Base-by-base conservation (phyloP, 345 rosid genomes). In the Noccaea caerulescens region DNA sequence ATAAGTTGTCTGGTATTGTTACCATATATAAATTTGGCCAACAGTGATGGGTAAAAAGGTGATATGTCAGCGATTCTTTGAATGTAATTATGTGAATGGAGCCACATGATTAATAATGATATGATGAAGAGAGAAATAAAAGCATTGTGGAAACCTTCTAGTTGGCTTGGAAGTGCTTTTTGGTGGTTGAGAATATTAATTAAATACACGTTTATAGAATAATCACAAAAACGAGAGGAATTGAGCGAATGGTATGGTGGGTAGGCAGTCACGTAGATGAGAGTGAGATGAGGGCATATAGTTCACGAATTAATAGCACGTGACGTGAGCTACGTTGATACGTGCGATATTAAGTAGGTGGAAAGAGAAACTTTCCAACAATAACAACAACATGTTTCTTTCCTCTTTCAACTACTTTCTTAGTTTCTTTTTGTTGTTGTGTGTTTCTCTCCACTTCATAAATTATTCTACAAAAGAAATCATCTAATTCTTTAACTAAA, bases 281-380 rank as follows among this genome's bases (percentile, higher is more conserved):
- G 69, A 1, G 23, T 20, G 23, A 20, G 23, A 20, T 20, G 23
- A 1, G 62, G 5, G 51, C 11, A 39, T 14, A 12, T 4, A 14
- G 51, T 27, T 32, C 50, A 45, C 4, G 54, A 37, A 5, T 10
- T 32, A 73, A 30, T 32, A 65, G 52, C 65, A 73, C 58, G 52
- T 33, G 77, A 44, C 58, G 52, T 33, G 72, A 44, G 11, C 27
- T 57, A 49, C 72, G 66, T 34, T 67, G 78, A 33, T 41, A 47
- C 56, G 56, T 67, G 72, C 47, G 55, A 13, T 33, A 23, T 34
- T 51, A 67, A 74, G 72, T 74, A 10, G 78, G 78, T 74, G 51
- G 49, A 51, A 27, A 27, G 6, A 14, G 10, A 6, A 25, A 23
- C 62, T 66, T 68, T 74, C 39, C 67, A 73, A 49, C 77, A 58